Percentiles rank a stretch among this genome's conserved stretches.
These are phyloP conservation scores for Aspergillus amoenus DNA, from an alignment of 2,329 filamentous ascomycete species.

Conservation along the genomic window DNA sequence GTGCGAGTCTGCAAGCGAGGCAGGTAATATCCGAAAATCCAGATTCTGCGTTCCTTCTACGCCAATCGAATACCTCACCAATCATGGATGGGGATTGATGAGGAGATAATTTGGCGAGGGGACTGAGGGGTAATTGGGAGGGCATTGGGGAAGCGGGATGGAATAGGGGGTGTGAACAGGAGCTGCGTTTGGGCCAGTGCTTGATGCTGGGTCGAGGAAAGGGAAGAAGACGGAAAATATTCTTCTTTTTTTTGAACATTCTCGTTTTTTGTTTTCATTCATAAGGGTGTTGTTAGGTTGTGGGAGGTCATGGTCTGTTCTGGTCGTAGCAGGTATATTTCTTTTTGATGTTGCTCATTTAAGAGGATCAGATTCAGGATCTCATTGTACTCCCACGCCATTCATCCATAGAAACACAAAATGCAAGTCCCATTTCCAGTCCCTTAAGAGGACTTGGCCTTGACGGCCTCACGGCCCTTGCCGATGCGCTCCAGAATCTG, in stretches of 20 bases:
- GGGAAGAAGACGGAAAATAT: background rate
- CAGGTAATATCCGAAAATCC: slow-evolving; percentile 22
- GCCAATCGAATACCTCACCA: slow-evolving; percentile 94
- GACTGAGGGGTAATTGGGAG: background rate
- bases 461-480: slow-evolving; percentile 47
- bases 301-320: background rate
- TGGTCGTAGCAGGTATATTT: slow-evolving; percentile 20
- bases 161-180: too few relatives aligned
- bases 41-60: slow-evolving; percentile 60
- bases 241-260: slow-evolving; percentile 8
- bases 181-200: background rate
- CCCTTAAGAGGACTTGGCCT: slow-evolving; percentile 57
- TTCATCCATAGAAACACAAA: slow-evolving; percentile 13
- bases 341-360: slow-evolving; percentile 14
- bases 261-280: slow-evolving; percentile 14
- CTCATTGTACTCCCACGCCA: slow-evolving; percentile 16
- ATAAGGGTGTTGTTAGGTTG: slow-evolving; percentile 8
- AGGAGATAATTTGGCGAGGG: slow-evolving; percentile 81
- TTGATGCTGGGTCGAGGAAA: background rate
- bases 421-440: slow-evolving; percentile 4
- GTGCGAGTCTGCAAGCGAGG: slow-evolving; percentile 45
- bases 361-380: slow-evolving; percentile 15
- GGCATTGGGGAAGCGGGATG: background rate
- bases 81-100: slow-evolving; percentile 57
- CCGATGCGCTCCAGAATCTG: slow-evolving; percentile 48